Evolutionary conservation across 2,329 filamentous ascomycete species (phyloP).

Genomic region (Microcyclospora tardicrescens): DNA sequence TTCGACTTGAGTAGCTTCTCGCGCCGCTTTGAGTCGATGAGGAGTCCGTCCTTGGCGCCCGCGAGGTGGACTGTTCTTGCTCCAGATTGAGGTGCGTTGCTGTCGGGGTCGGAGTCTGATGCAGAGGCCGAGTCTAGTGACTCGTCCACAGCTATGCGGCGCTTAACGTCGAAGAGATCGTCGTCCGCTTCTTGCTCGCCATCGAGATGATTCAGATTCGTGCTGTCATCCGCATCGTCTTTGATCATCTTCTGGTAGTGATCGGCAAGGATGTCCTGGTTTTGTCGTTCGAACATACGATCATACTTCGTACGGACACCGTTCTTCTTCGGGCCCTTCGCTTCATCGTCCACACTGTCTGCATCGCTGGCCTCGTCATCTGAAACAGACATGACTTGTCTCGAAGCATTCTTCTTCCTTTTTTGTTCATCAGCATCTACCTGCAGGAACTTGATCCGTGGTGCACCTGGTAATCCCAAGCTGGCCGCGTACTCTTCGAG

Average conservation of each 20-base stretch:
- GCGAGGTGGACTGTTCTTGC: slow-evolving; percentile 52
- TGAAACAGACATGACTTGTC: slow-evolving; percentile 43
- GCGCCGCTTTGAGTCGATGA: slow-evolving; percentile 87
- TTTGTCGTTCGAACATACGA: slow-evolving; percentile 92
- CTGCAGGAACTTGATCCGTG: slow-evolving; percentile 85
- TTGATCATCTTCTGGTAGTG: slow-evolving; percentile 82
- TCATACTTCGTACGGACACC: slow-evolving; percentile 89
- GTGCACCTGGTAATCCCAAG: slow-evolving; percentile 77
- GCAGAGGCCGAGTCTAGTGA: slow-evolving; percentile 22
- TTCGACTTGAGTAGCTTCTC: slow-evolving; percentile 93
- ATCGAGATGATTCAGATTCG: slow-evolving; percentile 22
- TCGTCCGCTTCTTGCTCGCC: slow-evolving; percentile 41
- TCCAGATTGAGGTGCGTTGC: slow-evolving; percentile 25
- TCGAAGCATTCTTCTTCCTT: slow-evolving; percentile 69
- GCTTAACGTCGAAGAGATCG: slow-evolving; percentile 81
- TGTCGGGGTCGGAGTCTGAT: slow-evolving; percentile 33
- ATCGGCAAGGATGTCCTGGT: slow-evolving; percentile 87
- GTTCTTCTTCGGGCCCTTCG: slow-evolving; percentile 45
- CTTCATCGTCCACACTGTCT: slow-evolving; percentile 40
- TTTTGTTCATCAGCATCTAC: slow-evolving; percentile 81
- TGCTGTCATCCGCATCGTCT: slow-evolving; percentile 33
- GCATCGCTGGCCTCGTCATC: slow-evolving; percentile 47
- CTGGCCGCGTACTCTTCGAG: slow-evolving; percentile 77
- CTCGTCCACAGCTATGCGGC: slow-evolving; percentile 63
- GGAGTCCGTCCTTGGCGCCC: slow-evolving; percentile 53